Percentiles rank a stretch among this genome's conserved stretches.
phyloP scores from a whole-genome alignment of 257 asterid genomes.

The Mitragyna speciosa region DNA sequence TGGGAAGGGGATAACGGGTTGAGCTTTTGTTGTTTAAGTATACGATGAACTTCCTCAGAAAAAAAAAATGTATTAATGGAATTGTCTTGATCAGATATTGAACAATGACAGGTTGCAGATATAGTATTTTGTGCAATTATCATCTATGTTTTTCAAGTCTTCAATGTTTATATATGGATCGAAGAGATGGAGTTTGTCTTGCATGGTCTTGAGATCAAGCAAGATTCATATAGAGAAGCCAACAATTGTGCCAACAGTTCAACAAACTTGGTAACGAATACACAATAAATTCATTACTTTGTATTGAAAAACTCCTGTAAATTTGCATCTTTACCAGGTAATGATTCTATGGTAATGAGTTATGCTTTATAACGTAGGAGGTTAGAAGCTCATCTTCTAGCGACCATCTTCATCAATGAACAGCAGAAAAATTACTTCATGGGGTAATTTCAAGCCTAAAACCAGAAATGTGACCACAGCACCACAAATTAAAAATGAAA shows the following conservation, averaged over 20 bases:
- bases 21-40: background rate
- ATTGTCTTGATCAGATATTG: background rate
- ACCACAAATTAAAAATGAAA: no score
- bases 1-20: conserved; percentile 9
- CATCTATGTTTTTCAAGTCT: background rate
- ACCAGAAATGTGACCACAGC: background rate
- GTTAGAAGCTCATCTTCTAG: no score
- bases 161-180: background rate
- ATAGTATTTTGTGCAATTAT: conserved; percentile 1
- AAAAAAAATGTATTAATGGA: no score
- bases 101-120: conserved; percentile 5
- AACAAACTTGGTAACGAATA: background rate
- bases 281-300: background rate
- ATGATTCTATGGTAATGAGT: background rate
- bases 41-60: no score
- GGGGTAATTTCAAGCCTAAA: background rate
- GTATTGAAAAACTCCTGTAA: background rate
- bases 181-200: background rate
- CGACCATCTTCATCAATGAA: background rate
- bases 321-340: background rate
- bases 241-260: background rate
- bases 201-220: conserved; percentile 13
- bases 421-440: no score
- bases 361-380: background rate
- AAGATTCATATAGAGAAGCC: background rate